Evolutionary conservation across 2,329 filamentous ascomycete species (phyloP), one percentile per base, ranked within the genome.

Genomic region (Pestalotiopsis sp.): DNA sequence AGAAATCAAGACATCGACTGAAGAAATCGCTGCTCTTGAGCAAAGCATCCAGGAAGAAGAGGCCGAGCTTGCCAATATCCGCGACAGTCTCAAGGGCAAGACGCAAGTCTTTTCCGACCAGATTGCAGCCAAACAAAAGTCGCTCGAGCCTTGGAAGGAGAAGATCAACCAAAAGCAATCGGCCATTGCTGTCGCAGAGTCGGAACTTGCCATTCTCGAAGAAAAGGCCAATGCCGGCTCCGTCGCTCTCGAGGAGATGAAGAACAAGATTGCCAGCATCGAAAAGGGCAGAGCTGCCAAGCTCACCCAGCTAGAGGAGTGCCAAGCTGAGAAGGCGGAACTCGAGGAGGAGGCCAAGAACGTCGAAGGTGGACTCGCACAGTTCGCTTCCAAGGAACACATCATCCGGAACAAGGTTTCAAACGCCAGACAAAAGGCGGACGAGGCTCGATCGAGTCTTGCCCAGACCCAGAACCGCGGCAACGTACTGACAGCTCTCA

Each of bases 91-190:
- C 7, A 97, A 97, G 77, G 95, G 95, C 75, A 99, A 99, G 82
- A 99, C 96, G 0, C 95, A 98, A 78, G 92, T 90, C 6, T 92
- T 98, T 70, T 98, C 95, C 0, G 94, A 99, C 74, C 88, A 98
- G 76, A 98, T 99, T 73, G 91, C 94, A 0, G 87, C 86, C 4
- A 98, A 97, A 81, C 96, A 99, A 77, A 98, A 97, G 81, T 92
- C 93, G 1, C 85, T 99, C 12, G 95, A 98, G 81, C 96, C 96
- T 0, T 99, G 96, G 96, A 95, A 92, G 74, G 94, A 94, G 72
- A 98, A 96, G 81, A 95, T 99, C 82, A 98, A 96, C 79, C 92
- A 97, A 77, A 98, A 97, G 79, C 92, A 96, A 76, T 98, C 95
- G 0, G 90, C 93, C 3, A 97, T 98, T 73, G 95, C 95, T 3